Conservation (phyloP, 169 alveolate species). For the Eimeria praecox region DNA sequence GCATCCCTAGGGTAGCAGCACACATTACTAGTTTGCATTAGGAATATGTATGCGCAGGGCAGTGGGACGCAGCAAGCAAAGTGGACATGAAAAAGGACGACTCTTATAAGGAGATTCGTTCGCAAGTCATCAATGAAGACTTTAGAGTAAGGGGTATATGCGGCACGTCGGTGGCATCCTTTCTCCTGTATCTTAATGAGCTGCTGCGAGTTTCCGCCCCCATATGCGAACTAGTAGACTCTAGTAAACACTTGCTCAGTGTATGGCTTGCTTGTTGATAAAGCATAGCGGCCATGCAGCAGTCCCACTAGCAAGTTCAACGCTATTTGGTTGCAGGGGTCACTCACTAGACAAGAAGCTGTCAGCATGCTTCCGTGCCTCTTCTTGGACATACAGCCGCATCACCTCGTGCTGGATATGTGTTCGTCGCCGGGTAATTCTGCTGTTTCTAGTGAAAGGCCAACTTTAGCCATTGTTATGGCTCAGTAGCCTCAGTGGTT, state of each 20-base stretch:
- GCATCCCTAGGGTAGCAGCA: background rate
- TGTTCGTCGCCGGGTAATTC: slow-evolving; percentile 93
- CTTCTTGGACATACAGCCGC: slow-evolving; percentile 88
- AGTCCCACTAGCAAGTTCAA: background rate
- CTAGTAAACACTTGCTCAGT: background rate
- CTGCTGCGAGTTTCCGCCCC: background rate
- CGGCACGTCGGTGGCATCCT: background rate
- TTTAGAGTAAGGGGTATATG: slow-evolving; percentile 28
- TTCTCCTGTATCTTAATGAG: background rate
- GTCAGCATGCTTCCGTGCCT: slow-evolving; percentile 94
- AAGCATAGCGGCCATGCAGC: background rate
- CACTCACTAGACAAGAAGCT: slow-evolving; percentile 88
- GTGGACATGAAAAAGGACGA: slow-evolving; percentile 60
- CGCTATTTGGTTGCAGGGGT: slow-evolving; percentile 57
- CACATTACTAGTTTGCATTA: background rate
- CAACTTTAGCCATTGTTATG: background rate
- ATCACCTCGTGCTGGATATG: slow-evolving; percentile 90
- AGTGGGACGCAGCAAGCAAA: slow-evolving; percentile 76
- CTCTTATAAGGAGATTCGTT: slow-evolving; percentile 35
- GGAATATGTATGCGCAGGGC: slow-evolving; percentile 59
- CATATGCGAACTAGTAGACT: background rate
- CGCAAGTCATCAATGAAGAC: slow-evolving; percentile 73
- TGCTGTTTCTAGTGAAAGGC: background rate
- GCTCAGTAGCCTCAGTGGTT: background rate
- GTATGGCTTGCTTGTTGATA: background rate